A percentile compares a stretch with the other conserved stretches of the same genome.
Conservation (phyloP, 2,329 filamentous ascomycete genomes). For the Pseudocercospora macadamiae region DNA sequence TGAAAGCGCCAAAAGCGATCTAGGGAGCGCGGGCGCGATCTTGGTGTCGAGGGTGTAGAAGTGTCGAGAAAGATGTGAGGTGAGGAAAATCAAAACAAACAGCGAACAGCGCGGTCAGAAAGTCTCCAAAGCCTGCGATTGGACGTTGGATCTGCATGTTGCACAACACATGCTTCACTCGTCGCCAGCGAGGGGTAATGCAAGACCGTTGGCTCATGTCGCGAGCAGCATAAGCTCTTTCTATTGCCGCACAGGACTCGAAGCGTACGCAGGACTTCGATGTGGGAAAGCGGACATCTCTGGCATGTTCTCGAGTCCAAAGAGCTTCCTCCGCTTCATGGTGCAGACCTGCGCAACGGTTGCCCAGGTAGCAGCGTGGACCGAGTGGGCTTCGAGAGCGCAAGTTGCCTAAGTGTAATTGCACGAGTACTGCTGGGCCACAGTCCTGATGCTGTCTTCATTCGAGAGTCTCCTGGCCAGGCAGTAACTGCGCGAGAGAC, state of each 20-base stretch:
- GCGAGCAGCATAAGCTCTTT: neutral
- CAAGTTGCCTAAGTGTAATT: no score
- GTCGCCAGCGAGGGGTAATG: neutral
- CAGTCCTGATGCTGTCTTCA: no score
- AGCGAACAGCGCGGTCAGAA: neutral
- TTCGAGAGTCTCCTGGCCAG: no score
- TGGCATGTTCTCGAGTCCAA: no score
- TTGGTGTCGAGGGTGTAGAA: neutral
- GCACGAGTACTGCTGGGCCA: no score
- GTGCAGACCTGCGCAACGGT: no score
- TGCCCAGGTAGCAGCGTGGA: no score
- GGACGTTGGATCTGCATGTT: slow-evolving; percentile 4
- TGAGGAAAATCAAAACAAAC: neutral
- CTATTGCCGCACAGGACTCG: neutral
- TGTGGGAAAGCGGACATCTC: no score
- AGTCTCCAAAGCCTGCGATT: neutral
- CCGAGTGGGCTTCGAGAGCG: no score
- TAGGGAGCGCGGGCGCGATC: neutral
- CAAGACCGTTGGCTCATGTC: neutral
- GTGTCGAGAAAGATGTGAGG: neutral
- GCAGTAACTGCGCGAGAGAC: no score
- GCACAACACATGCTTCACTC: slow-evolving; percentile 5
- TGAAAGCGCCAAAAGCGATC: neutral
- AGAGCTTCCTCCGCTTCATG: no score
- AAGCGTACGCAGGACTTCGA: no score